Evolutionary conservation across 805 yeast species (phyloP).

Genomic region (Ogataea saltuana): DNA sequence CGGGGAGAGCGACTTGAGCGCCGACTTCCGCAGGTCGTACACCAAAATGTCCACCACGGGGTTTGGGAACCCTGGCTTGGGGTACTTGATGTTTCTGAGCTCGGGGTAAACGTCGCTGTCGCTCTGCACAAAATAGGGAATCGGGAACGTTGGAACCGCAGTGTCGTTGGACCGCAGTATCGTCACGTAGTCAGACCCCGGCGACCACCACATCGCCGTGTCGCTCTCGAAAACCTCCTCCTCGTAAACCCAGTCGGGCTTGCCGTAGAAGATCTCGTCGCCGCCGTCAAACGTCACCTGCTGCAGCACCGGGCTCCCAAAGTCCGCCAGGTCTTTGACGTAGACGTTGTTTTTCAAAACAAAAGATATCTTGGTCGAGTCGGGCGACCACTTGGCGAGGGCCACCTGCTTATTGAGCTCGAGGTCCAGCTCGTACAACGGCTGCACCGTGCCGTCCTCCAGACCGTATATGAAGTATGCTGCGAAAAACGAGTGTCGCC

Average conservation of each 20-base stretch:
- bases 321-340: constrained; percentile 41
- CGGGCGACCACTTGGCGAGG: constrained; percentile 72
- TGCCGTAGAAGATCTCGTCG: constrained; percentile 73
- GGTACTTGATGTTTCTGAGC: constrained; percentile 65
- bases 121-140: constrained; percentile 71
- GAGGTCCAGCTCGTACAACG: constrained; percentile 24
- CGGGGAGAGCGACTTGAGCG: constrained; percentile 22
- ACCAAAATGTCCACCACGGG: constrained; percentile 62
- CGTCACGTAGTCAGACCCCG: constrained; percentile 62
- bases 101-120: constrained; percentile 55
- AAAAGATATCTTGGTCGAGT: constrained; percentile 62
- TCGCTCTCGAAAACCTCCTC: constrained; percentile 80
- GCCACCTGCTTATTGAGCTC: constrained; percentile 37
- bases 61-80: constrained; percentile 79
- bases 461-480: constrained; percentile 63
- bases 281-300: constrained; percentile 74
- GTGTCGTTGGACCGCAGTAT: constrained; percentile 73
- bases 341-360: constrained; percentile 72
- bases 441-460: constrained; percentile 28
- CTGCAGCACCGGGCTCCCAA: constrained; percentile 10
- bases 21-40: constrained; percentile 37
- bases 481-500: constrained; percentile 72
- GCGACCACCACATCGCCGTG: constrained; percentile 86
- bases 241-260: constrained; percentile 94
- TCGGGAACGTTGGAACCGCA: constrained; percentile 66